Conservation (phyloP, 2,329 filamentous ascomycete genomes). For the Aspergillus ustus region DNA sequence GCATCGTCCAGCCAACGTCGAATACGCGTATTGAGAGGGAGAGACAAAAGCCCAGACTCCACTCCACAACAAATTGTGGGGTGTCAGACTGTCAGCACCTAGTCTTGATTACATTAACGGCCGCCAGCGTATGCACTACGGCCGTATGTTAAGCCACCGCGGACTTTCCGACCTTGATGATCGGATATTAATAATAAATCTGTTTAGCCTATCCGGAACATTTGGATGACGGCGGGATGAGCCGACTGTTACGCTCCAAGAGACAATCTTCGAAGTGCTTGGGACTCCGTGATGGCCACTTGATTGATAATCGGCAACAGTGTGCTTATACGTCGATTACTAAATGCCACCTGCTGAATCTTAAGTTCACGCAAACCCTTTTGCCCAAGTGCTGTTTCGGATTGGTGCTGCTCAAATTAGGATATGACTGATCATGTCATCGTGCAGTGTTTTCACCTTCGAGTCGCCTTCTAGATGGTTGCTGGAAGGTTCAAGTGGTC, state of each 20-base stretch:
- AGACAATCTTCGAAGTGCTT: neutral
- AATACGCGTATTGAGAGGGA: neutral
- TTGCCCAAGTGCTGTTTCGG: neutral
- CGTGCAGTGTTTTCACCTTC: constrained; percentile 7
- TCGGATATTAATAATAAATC: neutral
- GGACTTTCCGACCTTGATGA: neutral
- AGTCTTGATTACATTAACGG: neutral
- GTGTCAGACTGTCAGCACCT: neutral
- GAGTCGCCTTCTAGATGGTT: constrained; percentile 34
- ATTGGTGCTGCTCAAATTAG: constrained; percentile 1
- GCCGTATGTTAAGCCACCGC: neutral
- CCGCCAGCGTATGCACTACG: neutral
- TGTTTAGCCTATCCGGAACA: neutral
- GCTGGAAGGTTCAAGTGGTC: constrained; percentile 31
- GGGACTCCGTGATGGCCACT: neutral
- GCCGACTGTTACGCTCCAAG: neutral
- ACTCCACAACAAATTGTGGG: neutral
- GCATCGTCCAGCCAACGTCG: neutral
- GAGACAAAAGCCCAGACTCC: neutral
- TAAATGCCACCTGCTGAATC: constrained; percentile 5
- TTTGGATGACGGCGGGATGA: neutral
- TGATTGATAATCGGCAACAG: constrained; percentile 4
- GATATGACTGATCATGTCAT: constrained; percentile 7
- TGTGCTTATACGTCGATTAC: neutral
- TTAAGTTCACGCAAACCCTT: neutral